Base-by-base conservation (phyloP, 768 basidiomycete genomes). In the Russula lepida region DNA sequence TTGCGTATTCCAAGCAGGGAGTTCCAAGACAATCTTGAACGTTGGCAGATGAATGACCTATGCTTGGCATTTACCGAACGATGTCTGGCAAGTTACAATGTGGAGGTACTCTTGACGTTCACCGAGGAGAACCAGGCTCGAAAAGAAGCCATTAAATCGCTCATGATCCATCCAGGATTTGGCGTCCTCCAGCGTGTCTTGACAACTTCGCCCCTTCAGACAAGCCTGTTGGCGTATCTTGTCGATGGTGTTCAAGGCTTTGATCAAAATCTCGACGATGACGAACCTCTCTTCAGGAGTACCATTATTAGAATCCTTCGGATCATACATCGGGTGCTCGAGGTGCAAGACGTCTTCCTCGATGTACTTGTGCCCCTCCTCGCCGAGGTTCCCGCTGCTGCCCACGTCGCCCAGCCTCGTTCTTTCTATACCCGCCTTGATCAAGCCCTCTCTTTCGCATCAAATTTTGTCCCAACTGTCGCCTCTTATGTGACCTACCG, bases 301-400 rank as follows among this genome's bases (percentile, higher is more conserved):
- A 89, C 89, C 4, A 87, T 97, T 64, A 75, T 85, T 21, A 88
- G 93, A 15, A 82, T 90, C 7, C 77, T 98, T 37, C 79, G 94
- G 56, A 91, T 95, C 64, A 78, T 92, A 17, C 81, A 85, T 63
- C 85, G 92, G 1, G 80, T 89, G 0, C 76, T 98, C 59, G 89
- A 93, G 64, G 80, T 92, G 28, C 94, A 98, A 69, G 85, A 89
- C 53, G 81, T 92, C 58, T 97, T 95, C 77, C 78, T 94, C 44
- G 93, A 98, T 57, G 85, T 94, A 25, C 81, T 95, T 52, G 75
- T 95, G 3, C 92, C 92, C 2, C 74, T 88, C 23, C 79, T 95
- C 8, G 75, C 81, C 21, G 86, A 92, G 57, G 77, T 84, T 59
- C 82, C 83, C 62, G 81, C 79, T 62, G 71, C 80, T 0, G 71